A percentile compares a stretch with the other conserved stretches of the same genome.
Evolutionary conservation across 139 green algal species (phyloP).

Genomic region (Chlorokybus atmophyticus): DNA sequence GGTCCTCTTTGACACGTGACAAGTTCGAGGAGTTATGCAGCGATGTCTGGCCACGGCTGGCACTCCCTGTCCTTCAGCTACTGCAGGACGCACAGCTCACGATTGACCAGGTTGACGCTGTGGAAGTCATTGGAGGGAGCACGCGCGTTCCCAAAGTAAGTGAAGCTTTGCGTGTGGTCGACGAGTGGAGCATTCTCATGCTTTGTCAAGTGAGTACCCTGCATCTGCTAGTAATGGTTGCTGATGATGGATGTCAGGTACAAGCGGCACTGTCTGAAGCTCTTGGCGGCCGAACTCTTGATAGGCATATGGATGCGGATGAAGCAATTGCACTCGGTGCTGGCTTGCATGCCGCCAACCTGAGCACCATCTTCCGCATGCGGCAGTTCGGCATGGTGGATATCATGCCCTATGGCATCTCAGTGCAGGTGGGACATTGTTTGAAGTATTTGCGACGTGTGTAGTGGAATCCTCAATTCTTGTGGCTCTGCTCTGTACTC

Average conservation of each 20-base stretch:
- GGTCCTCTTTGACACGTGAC: constrained; percentile 34
- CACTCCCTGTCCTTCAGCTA: constrained; percentile 43
- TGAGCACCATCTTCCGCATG: constrained; percentile 87
- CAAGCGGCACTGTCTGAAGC: constrained; percentile 44
- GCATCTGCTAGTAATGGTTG: constrained; percentile 4
- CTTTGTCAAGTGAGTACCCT: background rate
- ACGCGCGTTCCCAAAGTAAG: constrained; percentile 65
- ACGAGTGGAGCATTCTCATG: constrained; percentile 4
- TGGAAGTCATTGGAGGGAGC: constrained; percentile 80
- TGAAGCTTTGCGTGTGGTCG: too few relatives aligned
- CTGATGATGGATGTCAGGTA: constrained; percentile 1
- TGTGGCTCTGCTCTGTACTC: background rate
- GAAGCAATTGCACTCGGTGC: constrained; percentile 86
- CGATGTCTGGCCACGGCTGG: constrained; percentile 51
- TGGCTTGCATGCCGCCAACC: constrained; percentile 86
- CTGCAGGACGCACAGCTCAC: constrained; percentile 59
- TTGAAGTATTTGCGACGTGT: background rate
- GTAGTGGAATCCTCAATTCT: background rate
- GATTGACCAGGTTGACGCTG: constrained; percentile 43
- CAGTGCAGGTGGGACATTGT: too few relatives aligned
- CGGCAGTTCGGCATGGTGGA: constrained; percentile 86
- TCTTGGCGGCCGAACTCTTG: constrained; percentile 42
- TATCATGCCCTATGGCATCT: constrained; percentile 49
- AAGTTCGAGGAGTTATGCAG: constrained; percentile 67
- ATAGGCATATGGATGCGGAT: constrained; percentile 88